Percentiles rank a stretch among this genome's conserved stretches.
Conservation (phyloP, 1,284 basidiomycete genomes). For the Moesziomyces sp. region DNA sequence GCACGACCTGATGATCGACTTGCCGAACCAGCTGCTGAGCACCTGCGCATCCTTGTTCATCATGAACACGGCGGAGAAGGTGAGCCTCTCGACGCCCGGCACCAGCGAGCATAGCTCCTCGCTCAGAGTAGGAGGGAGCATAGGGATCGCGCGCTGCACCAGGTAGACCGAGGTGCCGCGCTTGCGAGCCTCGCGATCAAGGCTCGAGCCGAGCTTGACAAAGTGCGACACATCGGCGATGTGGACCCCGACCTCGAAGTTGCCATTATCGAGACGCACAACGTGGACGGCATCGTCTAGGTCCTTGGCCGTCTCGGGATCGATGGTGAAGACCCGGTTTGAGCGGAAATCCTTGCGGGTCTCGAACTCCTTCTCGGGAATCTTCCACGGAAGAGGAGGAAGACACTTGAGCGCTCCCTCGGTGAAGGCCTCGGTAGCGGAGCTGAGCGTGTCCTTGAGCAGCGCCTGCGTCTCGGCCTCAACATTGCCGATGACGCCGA, state of each 20-base stretch:
- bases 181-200: constrained; percentile 97
- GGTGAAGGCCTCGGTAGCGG: constrained; percentile 64
- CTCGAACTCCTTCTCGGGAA: constrained; percentile 90
- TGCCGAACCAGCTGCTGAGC: constrained; percentile 88
- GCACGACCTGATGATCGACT: constrained; percentile 89
- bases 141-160: constrained; percentile 92
- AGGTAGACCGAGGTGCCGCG: constrained; percentile 96
- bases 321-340: constrained; percentile 90
- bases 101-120: constrained; percentile 92
- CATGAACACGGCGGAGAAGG: constrained; percentile 80
- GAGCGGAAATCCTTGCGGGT: constrained; percentile 85
- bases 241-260: constrained; percentile 90
- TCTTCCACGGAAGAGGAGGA: constrained; percentile 91
- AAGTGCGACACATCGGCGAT: constrained; percentile 96
- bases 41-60: constrained; percentile 85
- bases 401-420: constrained; percentile 91
- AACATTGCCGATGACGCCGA: constrained; percentile 96
- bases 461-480: constrained; percentile 97
- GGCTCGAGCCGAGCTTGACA: constrained; percentile 89
- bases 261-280: constrained; percentile 86
- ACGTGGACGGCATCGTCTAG: constrained; percentile 94
- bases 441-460: constrained; percentile 90
- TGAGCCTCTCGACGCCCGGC: constrained; percentile 85
- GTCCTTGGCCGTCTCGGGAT: constrained; percentile 88
- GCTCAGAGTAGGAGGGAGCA: constrained; percentile 90